Evolutionary conservation across 768 basidiomycete genomes (phyloP).

Genomic region (Kwoniella sp.): DNA sequence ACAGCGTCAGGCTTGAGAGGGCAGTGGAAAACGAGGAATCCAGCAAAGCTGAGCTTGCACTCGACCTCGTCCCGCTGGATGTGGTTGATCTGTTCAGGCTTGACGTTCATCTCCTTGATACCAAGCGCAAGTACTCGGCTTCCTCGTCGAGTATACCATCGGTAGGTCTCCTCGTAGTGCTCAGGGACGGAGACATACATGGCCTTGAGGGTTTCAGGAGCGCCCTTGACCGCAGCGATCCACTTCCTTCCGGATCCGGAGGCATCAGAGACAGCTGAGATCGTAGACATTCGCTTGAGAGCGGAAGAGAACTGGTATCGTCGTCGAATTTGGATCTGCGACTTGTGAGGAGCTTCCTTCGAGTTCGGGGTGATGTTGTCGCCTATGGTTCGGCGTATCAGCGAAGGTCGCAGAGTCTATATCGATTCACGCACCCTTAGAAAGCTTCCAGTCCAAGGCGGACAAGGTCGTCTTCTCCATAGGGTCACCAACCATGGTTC

Average conservation of each 20-base stretch:
- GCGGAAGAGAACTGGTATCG: conserved; percentile 98
- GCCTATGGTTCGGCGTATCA: conserved; percentile 50
- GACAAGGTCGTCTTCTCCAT: conserved; percentile 98
- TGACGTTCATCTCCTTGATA: conserved; percentile 75
- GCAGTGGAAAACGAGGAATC: conserved; percentile 98
- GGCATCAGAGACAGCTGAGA: conserved; percentile 54
- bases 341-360: conserved; percentile 53
- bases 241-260: conserved; percentile 32
- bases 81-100: conserved; percentile 80
- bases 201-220: conserved; percentile 88
- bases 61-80: conserved; percentile 78
- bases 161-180: conserved; percentile 88
- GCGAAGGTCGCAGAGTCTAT: no score
- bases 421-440: conserved; percentile 53
- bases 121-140: conserved; percentile 90
- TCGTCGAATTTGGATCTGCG: conserved; percentile 67
- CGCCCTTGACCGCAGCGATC: conserved; percentile 75
- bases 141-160: conserved; percentile 87
- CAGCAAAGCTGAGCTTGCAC: conserved; percentile 72
- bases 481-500: conserved; percentile 89
- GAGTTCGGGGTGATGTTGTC: conserved; percentile 65
- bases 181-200: conserved; percentile 74
- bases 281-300: conserved; percentile 93
- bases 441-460: conserved; percentile 80
- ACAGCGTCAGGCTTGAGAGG: conserved; percentile 92